Evolutionary conservation across 768 basidiomycete species (phyloP), one percentile per base, ranked within the genome.

Genomic region (Russula compacta): DNA sequence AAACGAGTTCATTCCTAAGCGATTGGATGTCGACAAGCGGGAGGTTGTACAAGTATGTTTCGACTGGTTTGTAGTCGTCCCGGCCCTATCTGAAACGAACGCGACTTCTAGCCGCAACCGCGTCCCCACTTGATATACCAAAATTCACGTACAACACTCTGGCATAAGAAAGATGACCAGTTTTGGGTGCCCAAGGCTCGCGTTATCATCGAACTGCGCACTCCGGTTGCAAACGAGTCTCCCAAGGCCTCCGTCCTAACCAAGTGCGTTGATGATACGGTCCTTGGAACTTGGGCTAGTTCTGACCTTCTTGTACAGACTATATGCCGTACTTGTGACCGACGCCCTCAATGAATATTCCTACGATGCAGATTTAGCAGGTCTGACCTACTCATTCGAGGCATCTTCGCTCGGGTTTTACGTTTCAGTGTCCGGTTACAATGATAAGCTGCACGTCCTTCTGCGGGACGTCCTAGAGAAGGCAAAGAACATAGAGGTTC

Each of bases 161-260:
- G 95, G 95, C 83, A 94, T 74, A 99, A 99, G 78, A 94, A 94
- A 70, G 97, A 99, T 71, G 95, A 99, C 72, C 82, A 79, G 62
- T 99, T 97, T 77, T 95, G 92, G 89, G 83, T 95, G 10, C 97
- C 97, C 0, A 92, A 90, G 69, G 92, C 93, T 2, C 80, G 83
- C 63, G 80, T 87, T 21, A 74, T 86, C 58, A 78, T 98, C 56
- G 83, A 89, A 66, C 75, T 95, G 48, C 81, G 87, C 67, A 89
- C 87, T 60, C 82, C 84, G 6, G 56, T 79, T 53, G 81, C 80
- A 19, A 83, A 83, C 65, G 69, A 75, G 19, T 83, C 90, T 29
- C 80, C 95, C 0, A 79, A 86, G 48, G 77, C 86, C 59, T 73
- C 84, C 42, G 86, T 93, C 7, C 77, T 92, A 55, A 92, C 89